Conservation (phyloP, 768 basidiomycete genomes). For the Lyophyllum decastes region DNA sequence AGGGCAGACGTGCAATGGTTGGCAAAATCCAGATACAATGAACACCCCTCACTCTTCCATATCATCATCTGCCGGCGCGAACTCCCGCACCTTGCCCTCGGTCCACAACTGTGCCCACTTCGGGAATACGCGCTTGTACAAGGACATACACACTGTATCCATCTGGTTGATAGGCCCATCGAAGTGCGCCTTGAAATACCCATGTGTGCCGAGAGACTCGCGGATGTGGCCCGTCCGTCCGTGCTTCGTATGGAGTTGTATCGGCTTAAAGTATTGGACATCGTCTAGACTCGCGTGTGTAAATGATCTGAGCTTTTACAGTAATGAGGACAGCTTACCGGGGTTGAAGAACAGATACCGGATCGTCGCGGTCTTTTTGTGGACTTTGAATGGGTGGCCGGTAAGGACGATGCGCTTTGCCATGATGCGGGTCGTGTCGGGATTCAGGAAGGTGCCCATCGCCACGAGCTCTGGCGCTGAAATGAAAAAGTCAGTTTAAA, state of each 20-base stretch:
- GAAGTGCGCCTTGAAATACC: slow-evolving; percentile 96
- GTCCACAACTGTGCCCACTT: slow-evolving; percentile 73
- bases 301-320: slow-evolving; percentile 8
- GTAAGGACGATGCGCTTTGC: slow-evolving; percentile 95
- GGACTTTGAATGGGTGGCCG: slow-evolving; percentile 95
- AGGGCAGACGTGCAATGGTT: background rate
- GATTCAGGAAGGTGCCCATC: slow-evolving; percentile 82
- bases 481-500: background rate
- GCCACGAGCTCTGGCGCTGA: slow-evolving; percentile 86
- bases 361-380: slow-evolving; percentile 95
- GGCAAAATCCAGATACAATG: background rate
- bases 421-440: slow-evolving; percentile 89
- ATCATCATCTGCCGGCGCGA: slow-evolving; percentile 21
- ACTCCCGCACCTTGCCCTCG: slow-evolving; percentile 11
- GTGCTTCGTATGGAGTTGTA: slow-evolving; percentile 90
- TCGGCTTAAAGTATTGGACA: slow-evolving; percentile 88
- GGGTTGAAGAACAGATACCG: slow-evolving; percentile 98
- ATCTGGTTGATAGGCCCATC: slow-evolving; percentile 93
- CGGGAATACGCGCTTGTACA: slow-evolving; percentile 95
- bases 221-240: slow-evolving; percentile 88
- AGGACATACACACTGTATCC: slow-evolving; percentile 94
- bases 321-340: slow-evolving; percentile 40
- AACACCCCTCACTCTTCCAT: slow-evolving; percentile 40
- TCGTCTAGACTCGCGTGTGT: slow-evolving; percentile 55
- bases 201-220: slow-evolving; percentile 94